phyloP scores from a whole-genome alignment of 352 stramenopile genomes.

The Phytopythium aichiense region DNA sequence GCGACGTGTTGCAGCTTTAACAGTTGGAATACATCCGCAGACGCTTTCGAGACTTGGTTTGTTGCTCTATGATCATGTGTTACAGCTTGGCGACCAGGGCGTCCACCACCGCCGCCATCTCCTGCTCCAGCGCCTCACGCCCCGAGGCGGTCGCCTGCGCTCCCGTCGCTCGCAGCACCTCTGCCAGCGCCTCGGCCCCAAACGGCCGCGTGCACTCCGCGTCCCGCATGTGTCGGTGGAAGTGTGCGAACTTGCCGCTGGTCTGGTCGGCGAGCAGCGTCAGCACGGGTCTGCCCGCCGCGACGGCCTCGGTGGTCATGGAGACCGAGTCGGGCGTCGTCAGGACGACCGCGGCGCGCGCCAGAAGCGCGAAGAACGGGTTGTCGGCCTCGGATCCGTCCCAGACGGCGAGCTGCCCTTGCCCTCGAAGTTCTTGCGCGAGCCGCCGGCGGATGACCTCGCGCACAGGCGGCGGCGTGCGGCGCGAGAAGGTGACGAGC shows the following conservation, averaged over 20 bases:
- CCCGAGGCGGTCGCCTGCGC: neutral
- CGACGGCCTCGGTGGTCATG: slow-evolving; percentile 77
- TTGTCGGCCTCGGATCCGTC: slow-evolving; percentile 43
- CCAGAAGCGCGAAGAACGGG: slow-evolving; percentile 59
- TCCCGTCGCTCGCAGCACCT: neutral
- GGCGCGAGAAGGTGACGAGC: slow-evolving; percentile 65
- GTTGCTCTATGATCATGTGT: neutral
- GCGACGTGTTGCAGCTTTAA: neutral
- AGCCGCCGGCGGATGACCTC: slow-evolving; percentile 26
- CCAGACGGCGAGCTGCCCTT: slow-evolving; percentile 45
- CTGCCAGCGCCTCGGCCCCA: slow-evolving; percentile 13
- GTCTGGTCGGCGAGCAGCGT: slow-evolving; percentile 34
- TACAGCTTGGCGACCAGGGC: slow-evolving; percentile 6
- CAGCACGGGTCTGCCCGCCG: slow-evolving; percentile 47
- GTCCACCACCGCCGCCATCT: slow-evolving; percentile 31
- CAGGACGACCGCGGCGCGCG: slow-evolving; percentile 42
- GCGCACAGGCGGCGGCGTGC: slow-evolving; percentile 45
- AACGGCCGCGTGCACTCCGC: slow-evolving; percentile 25
- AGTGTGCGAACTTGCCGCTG: slow-evolving; percentile 51
- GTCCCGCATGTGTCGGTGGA: slow-evolving; percentile 38
- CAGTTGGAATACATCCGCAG: neutral
- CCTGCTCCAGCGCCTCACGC: slow-evolving; percentile 28
- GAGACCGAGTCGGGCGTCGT: slow-evolving; percentile 78
- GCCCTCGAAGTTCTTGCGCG: slow-evolving; percentile 7
- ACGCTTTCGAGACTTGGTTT: neutral